These are phyloP conservation scores for Huntiella decipiens DNA, from an alignment of 2,329 filamentous ascomycete genomes.

Conservation along the genomic window DNA sequence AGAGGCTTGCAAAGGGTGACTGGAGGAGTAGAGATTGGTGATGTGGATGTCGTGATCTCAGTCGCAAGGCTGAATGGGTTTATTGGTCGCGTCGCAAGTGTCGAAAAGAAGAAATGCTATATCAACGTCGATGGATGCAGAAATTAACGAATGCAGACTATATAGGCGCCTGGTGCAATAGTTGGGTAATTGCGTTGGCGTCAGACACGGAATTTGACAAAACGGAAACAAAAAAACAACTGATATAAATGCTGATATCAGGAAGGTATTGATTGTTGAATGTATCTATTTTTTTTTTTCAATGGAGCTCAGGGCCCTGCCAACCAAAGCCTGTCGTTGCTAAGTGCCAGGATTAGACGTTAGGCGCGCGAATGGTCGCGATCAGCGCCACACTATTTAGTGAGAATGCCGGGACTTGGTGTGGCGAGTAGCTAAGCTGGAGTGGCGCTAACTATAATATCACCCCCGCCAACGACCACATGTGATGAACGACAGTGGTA, in stretches of 20 bases:
- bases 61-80: conserved; percentile 7
- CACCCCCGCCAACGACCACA: too few species aligned
- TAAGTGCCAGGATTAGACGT: conserved; percentile 4
- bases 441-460: neutral
- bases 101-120: neutral
- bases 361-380: neutral
- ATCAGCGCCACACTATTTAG: conserved; percentile 3
- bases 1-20: neutral
- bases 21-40: neutral
- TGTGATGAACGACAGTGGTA: too few species aligned
- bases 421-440: neutral
- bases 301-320: neutral
- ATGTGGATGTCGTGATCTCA: neutral
- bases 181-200: neutral
- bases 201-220: neutral
- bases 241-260: too few species aligned
- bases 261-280: neutral
- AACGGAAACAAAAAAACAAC: neutral
- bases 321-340: neutral
- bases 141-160: too few species aligned
- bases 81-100: neutral
- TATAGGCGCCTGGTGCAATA: neutral
- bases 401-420: neutral
- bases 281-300: conserved; percentile 4
- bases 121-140: too few species aligned